Evolutionary conservation across 2,329 filamentous ascomycete species (phyloP), one percentile per base, ranked within the genome.

Genomic region (Fusarium sp.): DNA sequence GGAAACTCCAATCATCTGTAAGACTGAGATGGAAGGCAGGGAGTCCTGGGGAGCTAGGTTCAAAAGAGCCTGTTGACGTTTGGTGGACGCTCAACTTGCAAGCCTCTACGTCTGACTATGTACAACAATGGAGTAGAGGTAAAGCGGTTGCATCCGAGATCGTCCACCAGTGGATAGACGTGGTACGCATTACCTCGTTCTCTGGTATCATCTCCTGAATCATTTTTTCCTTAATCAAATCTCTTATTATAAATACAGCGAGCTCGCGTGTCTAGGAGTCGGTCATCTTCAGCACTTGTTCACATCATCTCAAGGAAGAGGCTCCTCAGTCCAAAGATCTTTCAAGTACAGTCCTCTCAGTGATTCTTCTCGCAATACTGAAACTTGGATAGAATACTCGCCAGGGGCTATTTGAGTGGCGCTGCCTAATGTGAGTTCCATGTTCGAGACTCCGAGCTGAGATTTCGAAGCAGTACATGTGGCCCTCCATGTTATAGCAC

Each of bases 311-410:
- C 12, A 15, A 25, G 9, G 12, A 33, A 25, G 16, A 19, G 4
- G 4, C 6, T 15, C 18, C 4, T 25, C 18, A 33, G 15, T n/a
- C 3, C 16, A 1, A 50, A 15, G 4, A 4, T 23, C 30, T 50
- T 23, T 19, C 30, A 10, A 7, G 33, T 0, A 6, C 4, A 0
- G 3, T 23, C 30, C 16, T 15, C 47, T 2, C 47, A 10, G n/a
- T 33, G 4, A 4, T 5, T 13, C 16, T 3, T 50, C 46, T 32
- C 35, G 15, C 33, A 35, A 35, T 33, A 35, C 33, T 9, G 5
- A 35, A 19, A 12, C 9, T 40, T 21, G 11, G 11, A 5, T 21
- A 12, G 38, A 11, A 21, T 12, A n/a, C 10, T n/a, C 11, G 21
- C 10, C 3, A 28, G 13, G 23, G 2, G 25, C 13, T 30, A 35